Conservation (phyloP, 2,329 filamentous ascomycete genomes). For the Aspergillus luchuensis region DNA sequence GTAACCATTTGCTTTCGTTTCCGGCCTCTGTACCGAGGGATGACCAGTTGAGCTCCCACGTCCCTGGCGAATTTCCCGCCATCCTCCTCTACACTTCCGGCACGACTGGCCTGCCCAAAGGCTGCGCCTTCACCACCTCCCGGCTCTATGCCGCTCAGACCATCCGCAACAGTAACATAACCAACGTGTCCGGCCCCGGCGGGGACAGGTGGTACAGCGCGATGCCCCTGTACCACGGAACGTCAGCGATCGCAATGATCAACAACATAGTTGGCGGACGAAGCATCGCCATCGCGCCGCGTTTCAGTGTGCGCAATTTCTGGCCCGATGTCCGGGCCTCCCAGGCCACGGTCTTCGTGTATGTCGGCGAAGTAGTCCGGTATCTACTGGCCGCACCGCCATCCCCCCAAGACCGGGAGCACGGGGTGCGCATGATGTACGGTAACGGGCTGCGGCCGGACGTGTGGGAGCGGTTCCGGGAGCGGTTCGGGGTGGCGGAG, state of each 20-base stretch:
- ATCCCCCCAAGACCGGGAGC: slow-evolving; percentile 47
- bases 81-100: slow-evolving; percentile 74
- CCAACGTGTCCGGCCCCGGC: slow-evolving; percentile 30
- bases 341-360: slow-evolving; percentile 69
- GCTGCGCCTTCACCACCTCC: slow-evolving; percentile 61
- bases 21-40: slow-evolving; percentile 57
- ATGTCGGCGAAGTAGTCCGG: slow-evolving; percentile 75
- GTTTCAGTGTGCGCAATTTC: slow-evolving; percentile 69
- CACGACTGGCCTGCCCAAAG: slow-evolving; percentile 76
- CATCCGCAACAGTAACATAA: slow-evolving; percentile 36
- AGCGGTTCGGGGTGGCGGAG: slow-evolving; percentile 54
- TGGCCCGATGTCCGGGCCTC: slow-evolving; percentile 72
- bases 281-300: slow-evolving; percentile 42
- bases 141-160: slow-evolving; percentile 46
- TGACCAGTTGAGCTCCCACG: slow-evolving; percentile 50
- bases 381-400: slow-evolving; percentile 70
- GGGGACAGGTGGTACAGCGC: slow-evolving; percentile 71
- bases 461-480: slow-evolving; percentile 56
- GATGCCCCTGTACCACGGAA: slow-evolving; percentile 79
- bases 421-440: slow-evolving; percentile 49
- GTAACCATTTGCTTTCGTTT: slow-evolving; percentile 47
- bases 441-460: slow-evolving; percentile 54
- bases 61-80: slow-evolving; percentile 52
- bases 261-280: slow-evolving; percentile 57
- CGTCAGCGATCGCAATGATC: slow-evolving; percentile 64